Evolutionary conservation across 169 alveolate species (phyloP).

Genomic region (Plasmodium vivax): DNA sequence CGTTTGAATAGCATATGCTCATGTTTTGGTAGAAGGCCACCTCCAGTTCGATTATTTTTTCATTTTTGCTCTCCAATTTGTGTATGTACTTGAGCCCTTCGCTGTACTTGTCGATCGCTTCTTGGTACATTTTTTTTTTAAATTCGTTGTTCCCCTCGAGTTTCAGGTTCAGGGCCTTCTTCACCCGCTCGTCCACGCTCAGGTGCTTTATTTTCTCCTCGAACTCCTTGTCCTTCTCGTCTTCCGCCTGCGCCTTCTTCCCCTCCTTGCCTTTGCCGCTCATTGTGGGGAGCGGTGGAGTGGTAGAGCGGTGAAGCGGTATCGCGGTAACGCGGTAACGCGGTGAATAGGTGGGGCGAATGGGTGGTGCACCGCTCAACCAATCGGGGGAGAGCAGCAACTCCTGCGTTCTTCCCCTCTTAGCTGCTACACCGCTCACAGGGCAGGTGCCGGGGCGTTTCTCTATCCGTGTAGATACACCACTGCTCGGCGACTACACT

Average conservation of each 20-base stretch:
- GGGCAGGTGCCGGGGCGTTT: background rate
- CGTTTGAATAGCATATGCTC: constrained; percentile 76
- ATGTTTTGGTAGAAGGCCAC: constrained; percentile 70
- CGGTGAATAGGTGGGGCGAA: background rate
- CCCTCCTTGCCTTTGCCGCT: constrained; percentile 3
- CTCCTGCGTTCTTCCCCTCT: background rate
- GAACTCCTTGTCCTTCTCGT: constrained; percentile 44
- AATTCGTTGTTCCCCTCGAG: constrained; percentile 67
- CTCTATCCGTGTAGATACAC: background rate
- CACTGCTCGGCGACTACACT: background rate
- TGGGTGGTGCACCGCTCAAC: background rate
- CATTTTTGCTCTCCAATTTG: constrained; percentile 46
- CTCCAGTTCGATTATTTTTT: constrained; percentile 62
- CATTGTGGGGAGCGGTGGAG: background rate
- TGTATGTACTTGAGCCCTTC: constrained; percentile 41
- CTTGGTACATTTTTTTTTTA: constrained; percentile 45
- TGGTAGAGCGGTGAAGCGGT: background rate
- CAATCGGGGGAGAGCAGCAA: background rate
- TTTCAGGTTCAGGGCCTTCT: constrained; percentile 22
- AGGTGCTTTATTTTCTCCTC: constrained; percentile 26
- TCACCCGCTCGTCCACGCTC: constrained; percentile 34
- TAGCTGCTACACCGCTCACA: background rate
- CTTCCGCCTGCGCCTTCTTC: background rate
- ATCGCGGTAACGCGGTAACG: background rate
- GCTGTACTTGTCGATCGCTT: constrained; percentile 33